A percentile compares a stretch with the other conserved stretches of the same genome.
These are phyloP conservation scores for Gossypioides kirkii DNA, from an alignment of 345 rosid genomes.

Conservation along the genomic window DNA sequence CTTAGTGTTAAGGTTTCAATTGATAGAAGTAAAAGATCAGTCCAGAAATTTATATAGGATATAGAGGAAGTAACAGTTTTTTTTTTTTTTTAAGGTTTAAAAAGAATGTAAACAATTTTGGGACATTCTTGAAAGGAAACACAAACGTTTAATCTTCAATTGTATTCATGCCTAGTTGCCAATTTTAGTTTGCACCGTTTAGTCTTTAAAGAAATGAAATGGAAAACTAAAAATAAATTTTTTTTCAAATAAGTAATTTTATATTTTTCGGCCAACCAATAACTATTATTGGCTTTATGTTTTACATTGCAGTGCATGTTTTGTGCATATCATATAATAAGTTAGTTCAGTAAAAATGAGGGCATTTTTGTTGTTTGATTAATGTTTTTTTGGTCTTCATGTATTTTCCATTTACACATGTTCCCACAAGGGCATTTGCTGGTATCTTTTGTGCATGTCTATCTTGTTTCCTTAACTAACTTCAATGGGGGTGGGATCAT, in stretches of 20 bases:
- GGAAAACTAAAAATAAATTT: no score
- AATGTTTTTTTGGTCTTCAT: background rate
- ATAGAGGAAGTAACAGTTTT: background rate
- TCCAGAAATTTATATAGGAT: background rate
- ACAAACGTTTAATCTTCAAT: background rate
- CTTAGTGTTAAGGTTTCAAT: background rate
- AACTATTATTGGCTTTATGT: background rate
- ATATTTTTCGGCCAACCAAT: background rate
- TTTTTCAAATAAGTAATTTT: background rate
- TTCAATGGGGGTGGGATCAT: background rate
- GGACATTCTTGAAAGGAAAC: background rate
- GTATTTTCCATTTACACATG: background rate
- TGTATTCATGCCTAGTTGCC: background rate
- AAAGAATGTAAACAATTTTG: background rate
- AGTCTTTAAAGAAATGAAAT: background rate
- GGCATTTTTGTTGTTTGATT: background rate
- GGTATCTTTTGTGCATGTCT: background rate
- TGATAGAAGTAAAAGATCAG: background rate
- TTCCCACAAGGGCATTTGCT: background rate
- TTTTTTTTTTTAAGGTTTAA: background rate
- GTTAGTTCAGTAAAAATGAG: background rate
- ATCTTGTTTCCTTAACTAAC: background rate
- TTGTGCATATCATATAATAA: background rate
- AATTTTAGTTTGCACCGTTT: background rate
- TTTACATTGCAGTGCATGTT: background rate